Base-by-base conservation (phyloP, 176 grass and related monocot genomes). In the Poa pratensis region DNA sequence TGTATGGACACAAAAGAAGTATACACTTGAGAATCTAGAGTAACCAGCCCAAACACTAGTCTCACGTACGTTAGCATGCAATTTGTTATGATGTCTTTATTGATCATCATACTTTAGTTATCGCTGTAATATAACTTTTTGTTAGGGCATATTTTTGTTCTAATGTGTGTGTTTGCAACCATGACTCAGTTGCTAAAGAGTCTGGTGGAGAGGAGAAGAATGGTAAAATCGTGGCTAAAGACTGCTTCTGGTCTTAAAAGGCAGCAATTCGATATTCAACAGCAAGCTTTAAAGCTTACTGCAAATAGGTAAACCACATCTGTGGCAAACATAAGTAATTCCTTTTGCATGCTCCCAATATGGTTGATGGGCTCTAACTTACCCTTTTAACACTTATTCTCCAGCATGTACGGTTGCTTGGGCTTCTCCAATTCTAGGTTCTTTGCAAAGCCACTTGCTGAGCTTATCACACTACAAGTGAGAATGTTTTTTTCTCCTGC, bases 331-430 rank as follows among this genome's bases (percentile, higher is more conserved):
- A 76, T 87, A 74, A 73, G 19, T 46, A 64, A 55, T 26, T 60
- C 10, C 10, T 14, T 14, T 62, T 83, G 69, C 52, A 72, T 75
- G 69, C 28, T 16, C 74, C 69, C 6, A 69, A 84, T 89, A 81
- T 54, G 28, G 68, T 83, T 28, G 9, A 71, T 65, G 58, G 77
- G 32, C 39, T 90, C 69, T 90, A 73, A 87, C 66, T 64, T 52
- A 34, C 70, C 82, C 59, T 90, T 91, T 84, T 46, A 89, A 85
- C 82, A 23, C 35, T 27, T 58, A 53, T 83, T 28, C 28, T 84
- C 49, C 86, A 99, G 96, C 72, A 99, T 99, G 94, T 99, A 99
- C 30, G 96, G 96, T 69, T 99, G 96, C 88, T 87, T 99, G 90
- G 96, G 96, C 39, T 99, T 94, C 91, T 91, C 91, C 39, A 99